Base-by-base conservation (phyloP, 1,139 yeast species). In the Groenewaldozyma sp. region DNA sequence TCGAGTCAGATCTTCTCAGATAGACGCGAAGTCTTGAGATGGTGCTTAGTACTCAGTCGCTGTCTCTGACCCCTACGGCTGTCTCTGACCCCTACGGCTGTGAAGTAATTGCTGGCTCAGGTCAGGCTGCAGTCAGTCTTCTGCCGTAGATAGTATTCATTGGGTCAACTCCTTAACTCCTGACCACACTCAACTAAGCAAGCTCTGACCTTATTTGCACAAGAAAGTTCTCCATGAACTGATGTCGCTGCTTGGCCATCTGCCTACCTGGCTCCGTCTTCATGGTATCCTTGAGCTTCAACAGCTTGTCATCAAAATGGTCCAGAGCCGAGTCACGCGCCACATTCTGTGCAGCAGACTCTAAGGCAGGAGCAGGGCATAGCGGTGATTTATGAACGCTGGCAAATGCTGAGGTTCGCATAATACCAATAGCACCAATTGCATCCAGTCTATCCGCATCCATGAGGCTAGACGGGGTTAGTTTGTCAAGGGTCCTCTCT, bases 401-500 rank as follows among this genome's bases (percentile, higher is more conserved):
- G 3, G 64, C 53, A 41, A 49, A 63, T 11, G 65, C 64, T 1
- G 64, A 54, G 3, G 53, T 57, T 17, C 67, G 49, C 31, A 60
- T 49, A 22, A 63, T 45, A 5, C 67, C 67, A 39, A 63, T 45
- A 3, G 59, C 58, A 6, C 67, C 67, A 36, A 62, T 58, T 4
- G 67, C 66, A 36, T 63, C 67, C 7, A 63, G 49, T 32, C 65
- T 45, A 42, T 63, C 67, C 3, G 67, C 67, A 42, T 63, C 67
- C 39, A 57, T 61, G 3, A 63, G 63, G 45, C 59, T 50, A 24
- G 2, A 24, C n/a, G n/a, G n/a, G 10, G 18, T 24, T n/a, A 21
- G 28, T 5, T 17, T 17, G 14, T n/a, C 24, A 24, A 17, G 18
- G 27, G 10, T 20, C 4, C 7, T 26, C 2, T 4, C 6, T 10